These are phyloP conservation scores for Fusarium phyllophilum DNA, from an alignment of 2,329 filamentous ascomycete species.

Conservation along the genomic window DNA sequence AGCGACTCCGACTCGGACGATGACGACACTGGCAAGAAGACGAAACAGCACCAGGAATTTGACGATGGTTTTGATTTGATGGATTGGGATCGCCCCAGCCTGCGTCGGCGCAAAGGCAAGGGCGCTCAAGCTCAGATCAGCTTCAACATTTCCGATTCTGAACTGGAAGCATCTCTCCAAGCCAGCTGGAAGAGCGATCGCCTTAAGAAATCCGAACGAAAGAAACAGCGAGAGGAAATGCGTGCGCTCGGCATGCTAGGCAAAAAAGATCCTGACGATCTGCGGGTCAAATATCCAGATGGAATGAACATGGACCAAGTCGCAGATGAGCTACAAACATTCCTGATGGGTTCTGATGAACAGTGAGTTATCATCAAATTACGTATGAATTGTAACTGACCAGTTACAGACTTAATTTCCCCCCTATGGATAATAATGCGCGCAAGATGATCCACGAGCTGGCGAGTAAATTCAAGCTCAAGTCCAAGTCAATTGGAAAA, in stretches of 20 bases:
- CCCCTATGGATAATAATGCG: constrained; percentile 83
- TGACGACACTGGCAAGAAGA: constrained; percentile 44
- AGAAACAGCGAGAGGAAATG: constrained; percentile 74
- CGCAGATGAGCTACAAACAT: constrained; percentile 75
- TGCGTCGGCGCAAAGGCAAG: constrained; percentile 71
- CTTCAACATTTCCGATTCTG: constrained; percentile 70
- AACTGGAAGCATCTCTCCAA: constrained; percentile 70
- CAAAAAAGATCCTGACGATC: constrained; percentile 65
- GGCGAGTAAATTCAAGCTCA: constrained; percentile 78
- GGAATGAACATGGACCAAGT: constrained; percentile 79
- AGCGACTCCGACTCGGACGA: constrained; percentile 32
- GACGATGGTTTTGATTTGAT: constrained; percentile 84
- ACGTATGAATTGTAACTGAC: constrained; percentile 13
- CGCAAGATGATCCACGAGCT: constrained; percentile 85
- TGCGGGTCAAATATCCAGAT: constrained; percentile 76
- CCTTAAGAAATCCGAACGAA: constrained; percentile 75
- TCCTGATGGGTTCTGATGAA: constrained; percentile 71
- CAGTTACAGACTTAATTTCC: constrained; percentile 71
- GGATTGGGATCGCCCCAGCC: constrained; percentile 79
- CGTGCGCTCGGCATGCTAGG: constrained; percentile 74
- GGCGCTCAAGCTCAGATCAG: constrained; percentile 65
- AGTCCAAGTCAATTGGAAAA: constrained; percentile 83
- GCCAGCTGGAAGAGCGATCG: constrained; percentile 74
- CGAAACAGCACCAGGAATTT: constrained; percentile 47
- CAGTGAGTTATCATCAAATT: constrained; percentile 61